These are phyloP conservation scores for Fusarium mangiferae DNA, from an alignment of 2,329 filamentous ascomycete genomes.

Conservation along the genomic window DNA sequence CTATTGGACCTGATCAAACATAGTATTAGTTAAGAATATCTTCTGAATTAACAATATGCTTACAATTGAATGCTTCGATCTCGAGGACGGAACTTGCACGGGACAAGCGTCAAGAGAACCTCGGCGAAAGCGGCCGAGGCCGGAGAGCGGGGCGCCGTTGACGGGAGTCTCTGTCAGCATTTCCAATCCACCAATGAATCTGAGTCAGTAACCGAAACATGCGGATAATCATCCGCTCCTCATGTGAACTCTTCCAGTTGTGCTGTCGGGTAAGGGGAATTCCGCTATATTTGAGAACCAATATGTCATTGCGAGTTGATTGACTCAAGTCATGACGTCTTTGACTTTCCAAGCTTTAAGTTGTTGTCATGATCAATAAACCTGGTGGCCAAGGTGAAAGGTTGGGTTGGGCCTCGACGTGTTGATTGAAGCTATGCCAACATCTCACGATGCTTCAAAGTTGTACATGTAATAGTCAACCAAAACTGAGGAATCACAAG, in stretches of 20 bases:
- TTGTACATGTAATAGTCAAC: accelerated
- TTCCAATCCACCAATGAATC: slow-evolving; percentile 31
- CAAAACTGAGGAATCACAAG: accelerated
- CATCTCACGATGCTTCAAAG: background rate
- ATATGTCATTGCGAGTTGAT: background rate
- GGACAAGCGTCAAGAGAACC: slow-evolving; percentile 22
- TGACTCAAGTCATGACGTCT: background rate
- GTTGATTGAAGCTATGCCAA: background rate
- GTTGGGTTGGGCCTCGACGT: accelerated
- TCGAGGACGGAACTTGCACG: background rate
- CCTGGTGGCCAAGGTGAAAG: background rate
- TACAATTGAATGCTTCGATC: background rate
- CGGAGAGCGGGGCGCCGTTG: slow-evolving; percentile 27
- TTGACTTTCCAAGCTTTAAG: background rate
- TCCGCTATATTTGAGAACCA: background rate
- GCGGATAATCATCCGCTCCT: slow-evolving; percentile 12
- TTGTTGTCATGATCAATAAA: background rate
- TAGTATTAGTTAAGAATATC: too few species aligned
- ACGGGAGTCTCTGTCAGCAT: slow-evolving; percentile 31
- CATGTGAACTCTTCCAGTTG: background rate
- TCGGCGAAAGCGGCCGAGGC: slow-evolving; percentile 38
- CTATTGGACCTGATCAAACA: background rate
- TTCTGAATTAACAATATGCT: background rate
- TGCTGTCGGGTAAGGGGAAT: slow-evolving; percentile 8
- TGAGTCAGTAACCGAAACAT: slow-evolving; percentile 23